Conservation (phyloP, 202 grass and related monocot species). For the Setaria viridis region DNA sequence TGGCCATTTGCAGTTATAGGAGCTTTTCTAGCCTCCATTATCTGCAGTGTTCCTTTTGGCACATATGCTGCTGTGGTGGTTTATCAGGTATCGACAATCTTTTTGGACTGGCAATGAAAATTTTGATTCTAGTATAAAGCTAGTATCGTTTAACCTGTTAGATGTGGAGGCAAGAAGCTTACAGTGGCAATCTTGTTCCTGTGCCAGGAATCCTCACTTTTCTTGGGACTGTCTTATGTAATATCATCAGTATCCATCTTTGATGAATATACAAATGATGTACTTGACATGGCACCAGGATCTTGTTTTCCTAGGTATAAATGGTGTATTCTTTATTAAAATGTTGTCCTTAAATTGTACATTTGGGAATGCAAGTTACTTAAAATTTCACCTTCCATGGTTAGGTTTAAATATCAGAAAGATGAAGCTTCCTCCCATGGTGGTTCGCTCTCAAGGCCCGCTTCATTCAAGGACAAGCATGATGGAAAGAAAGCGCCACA, state of each 20-base stretch:
- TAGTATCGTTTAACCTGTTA: slow-evolving; percentile 4
- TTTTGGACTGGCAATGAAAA: slow-evolving; percentile 1
- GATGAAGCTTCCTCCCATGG: slow-evolving; percentile 35
- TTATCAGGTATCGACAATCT: slow-evolving; percentile 70
- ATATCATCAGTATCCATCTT: slow-evolving; percentile 83
- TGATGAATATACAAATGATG: slow-evolving; percentile 96
- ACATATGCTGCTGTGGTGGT: slow-evolving; percentile 79
- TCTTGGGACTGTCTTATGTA: slow-evolving; percentile 74
- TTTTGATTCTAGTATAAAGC: slow-evolving; percentile 12
- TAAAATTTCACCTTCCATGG: not conserved
- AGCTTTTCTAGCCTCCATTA: slow-evolving; percentile 66
- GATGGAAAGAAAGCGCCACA: slow-evolving; percentile 61
- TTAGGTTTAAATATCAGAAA: slow-evolving; percentile 68
- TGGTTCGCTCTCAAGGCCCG: slow-evolving; percentile 53
- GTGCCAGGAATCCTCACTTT: slow-evolving; percentile 80
- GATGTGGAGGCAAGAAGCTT: slow-evolving; percentile 16
- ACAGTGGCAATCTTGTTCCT: slow-evolving; percentile 31
- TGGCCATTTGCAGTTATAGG: slow-evolving; percentile 94
- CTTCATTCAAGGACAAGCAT: slow-evolving; percentile 57
- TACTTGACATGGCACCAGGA: slow-evolving; percentile 92
- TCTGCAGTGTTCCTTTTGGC: slow-evolving; percentile 83
- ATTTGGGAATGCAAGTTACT: slow-evolving; percentile 34
- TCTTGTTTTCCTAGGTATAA: slow-evolving; percentile 92
- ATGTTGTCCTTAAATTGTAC: not conserved
- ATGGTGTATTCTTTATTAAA: slow-evolving; percentile 12